phyloP scores from a whole-genome alignment of 2,329 filamentous ascomycete species.

The Ophiostoma triangulosporum region DNA sequence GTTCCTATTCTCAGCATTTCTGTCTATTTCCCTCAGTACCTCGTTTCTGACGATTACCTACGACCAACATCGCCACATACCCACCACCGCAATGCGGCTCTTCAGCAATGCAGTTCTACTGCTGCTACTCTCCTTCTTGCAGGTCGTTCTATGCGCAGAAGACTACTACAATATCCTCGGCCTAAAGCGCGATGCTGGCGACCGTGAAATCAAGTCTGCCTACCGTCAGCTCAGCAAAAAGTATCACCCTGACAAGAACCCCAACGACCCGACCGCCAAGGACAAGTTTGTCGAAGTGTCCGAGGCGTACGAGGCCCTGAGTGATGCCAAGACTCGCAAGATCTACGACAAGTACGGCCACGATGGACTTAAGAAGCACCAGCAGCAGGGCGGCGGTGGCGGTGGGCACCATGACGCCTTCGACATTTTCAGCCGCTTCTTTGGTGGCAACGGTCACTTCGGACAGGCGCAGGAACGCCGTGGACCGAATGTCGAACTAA shows the following conservation, averaged over 20 bases:
- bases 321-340: conserved; percentile 62
- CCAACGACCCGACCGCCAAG: conserved; percentile 62
- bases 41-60: too few species aligned
- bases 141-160: conserved; percentile 44
- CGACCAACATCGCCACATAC: too few species aligned
- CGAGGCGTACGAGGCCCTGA: conserved; percentile 89
- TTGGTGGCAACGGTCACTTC: conserved; percentile 80
- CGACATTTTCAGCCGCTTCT: conserved; percentile 92
- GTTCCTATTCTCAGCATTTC: too few species aligned
- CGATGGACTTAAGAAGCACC: conserved; percentile 74
- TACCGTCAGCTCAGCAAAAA: conserved; percentile 90
- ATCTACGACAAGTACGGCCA: conserved; percentile 94
- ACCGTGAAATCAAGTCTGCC: conserved; percentile 83
- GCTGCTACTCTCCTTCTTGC: conserved; percentile 39
- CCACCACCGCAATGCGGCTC: conserved; percentile 3
- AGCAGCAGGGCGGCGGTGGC: conserved; percentile 53
- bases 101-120: conserved; percentile 20
- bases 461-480: conserved; percentile 54
- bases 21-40: too few species aligned
- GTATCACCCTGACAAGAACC: conserved; percentile 96
- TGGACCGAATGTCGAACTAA: conserved; percentile 81
- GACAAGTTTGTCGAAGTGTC: conserved; percentile 89
- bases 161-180: conserved; percentile 80
- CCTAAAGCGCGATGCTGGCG: conserved; percentile 63
- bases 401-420: conserved; percentile 70